phyloP scores from a whole-genome alignment of 2,329 filamentous ascomycete species.

The Stachybotrys elegans region DNA sequence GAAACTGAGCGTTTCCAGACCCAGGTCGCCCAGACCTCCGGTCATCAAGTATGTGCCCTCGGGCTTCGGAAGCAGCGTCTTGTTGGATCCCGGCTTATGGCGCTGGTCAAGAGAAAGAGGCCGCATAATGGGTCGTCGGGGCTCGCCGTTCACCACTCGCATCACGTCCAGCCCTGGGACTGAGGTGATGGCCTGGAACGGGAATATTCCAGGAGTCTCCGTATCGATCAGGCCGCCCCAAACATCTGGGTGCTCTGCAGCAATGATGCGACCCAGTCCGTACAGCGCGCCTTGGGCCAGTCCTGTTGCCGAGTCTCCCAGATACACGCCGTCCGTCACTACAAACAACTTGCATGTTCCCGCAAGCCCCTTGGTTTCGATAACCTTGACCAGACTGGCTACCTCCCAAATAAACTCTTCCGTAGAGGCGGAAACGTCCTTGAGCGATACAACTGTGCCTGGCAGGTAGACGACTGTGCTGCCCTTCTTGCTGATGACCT shows the following conservation, averaged over 20 bases:
- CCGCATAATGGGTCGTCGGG: neutral
- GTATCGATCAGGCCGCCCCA: slow-evolving; percentile 1
- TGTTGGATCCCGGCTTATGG: neutral
- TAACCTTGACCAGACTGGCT: neutral
- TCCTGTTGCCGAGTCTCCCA: neutral
- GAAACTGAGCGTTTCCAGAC: slow-evolving; percentile 1
- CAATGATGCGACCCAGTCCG: neutral
- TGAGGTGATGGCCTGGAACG: neutral
- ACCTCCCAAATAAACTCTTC: slow-evolving; percentile 1
- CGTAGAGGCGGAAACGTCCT: neutral
- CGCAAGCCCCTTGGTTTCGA: neutral
- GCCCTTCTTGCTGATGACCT: neutral
- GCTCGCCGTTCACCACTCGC: neutral
- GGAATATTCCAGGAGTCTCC: neutral
- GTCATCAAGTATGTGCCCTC: slow-evolving; percentile 1
- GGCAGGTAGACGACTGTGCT: neutral
- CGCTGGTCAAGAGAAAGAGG: neutral
- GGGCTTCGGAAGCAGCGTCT: neutral
- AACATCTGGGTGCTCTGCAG: neutral
- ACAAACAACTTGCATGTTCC: neutral
- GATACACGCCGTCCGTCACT: neutral
- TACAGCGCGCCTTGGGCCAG: neutral
- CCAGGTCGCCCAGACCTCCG: neutral
- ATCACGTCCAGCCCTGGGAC: neutral
- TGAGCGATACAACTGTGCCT: neutral